These are phyloP conservation scores for Fusarium neocosmosporiellum DNA, from an alignment of 2,329 filamentous ascomycete genomes.

Conservation along the genomic window DNA sequence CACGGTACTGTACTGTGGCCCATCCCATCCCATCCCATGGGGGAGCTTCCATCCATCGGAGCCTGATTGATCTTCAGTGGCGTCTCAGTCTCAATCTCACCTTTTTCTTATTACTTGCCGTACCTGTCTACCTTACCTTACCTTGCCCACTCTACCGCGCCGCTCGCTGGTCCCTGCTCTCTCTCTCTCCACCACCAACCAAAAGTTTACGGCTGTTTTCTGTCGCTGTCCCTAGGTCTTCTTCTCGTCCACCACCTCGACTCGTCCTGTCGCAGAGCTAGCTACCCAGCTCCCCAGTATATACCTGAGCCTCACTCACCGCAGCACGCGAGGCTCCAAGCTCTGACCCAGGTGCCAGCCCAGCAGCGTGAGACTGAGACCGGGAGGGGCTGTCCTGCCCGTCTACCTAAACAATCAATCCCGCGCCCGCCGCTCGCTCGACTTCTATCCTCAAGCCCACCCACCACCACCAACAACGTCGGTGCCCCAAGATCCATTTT, in stretches of 20 bases:
- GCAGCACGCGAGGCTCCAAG: slow-evolving; percentile 2
- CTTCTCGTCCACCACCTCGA: background rate
- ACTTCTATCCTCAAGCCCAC: slow-evolving; percentile 32
- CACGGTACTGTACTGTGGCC: background rate
- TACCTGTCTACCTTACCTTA: slow-evolving; percentile 4
- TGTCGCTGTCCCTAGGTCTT: background rate
- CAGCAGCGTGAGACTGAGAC: slow-evolving; percentile 10
- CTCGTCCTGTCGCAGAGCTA: background rate
- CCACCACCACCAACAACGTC: slow-evolving; percentile 15
- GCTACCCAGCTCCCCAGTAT: background rate
- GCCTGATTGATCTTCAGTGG: slow-evolving; percentile 42
- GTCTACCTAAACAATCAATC: slow-evolving; percentile 32
- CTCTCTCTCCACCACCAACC: slow-evolving; percentile 6
- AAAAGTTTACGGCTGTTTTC: slow-evolving; percentile 13
- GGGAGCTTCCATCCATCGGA: slow-evolving; percentile 28
- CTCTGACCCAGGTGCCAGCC: background rate
- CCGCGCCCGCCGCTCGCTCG: slow-evolving; percentile 35
- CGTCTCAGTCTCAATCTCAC: slow-evolving; percentile 38
- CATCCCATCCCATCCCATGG: background rate
- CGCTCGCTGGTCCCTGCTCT: slow-evolving; percentile 32
- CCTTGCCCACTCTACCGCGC: slow-evolving; percentile 9
- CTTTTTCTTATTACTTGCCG: slow-evolving; percentile 10
- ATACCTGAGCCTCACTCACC: slow-evolving; percentile 8
- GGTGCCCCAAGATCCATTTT: slow-evolving; percentile 33
- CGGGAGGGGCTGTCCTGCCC: slow-evolving; percentile 32